Evolutionary conservation across 139 green algal species (phyloP).

Genomic region (Chlorella ohadii): DNA sequence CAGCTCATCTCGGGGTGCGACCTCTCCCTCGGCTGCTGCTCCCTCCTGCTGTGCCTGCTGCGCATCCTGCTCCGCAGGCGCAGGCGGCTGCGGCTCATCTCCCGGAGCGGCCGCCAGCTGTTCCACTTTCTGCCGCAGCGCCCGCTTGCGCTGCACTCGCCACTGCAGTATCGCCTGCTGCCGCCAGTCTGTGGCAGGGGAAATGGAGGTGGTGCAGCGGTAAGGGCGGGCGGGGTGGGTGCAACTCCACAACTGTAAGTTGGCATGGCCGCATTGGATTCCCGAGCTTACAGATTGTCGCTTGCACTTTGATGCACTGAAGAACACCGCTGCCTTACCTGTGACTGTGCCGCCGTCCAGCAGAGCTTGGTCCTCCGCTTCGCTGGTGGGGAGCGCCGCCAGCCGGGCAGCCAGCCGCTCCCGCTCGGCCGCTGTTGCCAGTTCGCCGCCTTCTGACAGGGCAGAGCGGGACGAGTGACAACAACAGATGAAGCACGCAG

Average conservation of each 20-base stretch:
- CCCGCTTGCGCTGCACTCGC: slow-evolving; percentile 2
- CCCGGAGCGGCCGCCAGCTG: background rate
- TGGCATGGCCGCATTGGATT: too few species aligned
- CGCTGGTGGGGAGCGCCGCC: background rate
- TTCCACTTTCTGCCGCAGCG: background rate
- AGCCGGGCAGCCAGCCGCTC: background rate
- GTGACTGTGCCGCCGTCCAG: background rate
- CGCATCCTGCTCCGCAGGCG: background rate
- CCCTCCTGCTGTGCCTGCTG: background rate
- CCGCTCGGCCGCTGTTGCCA: background rate
- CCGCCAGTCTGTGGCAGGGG: slow-evolving; percentile 2
- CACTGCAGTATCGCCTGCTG: background rate
- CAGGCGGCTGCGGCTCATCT: background rate
- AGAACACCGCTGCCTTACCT: background rate
- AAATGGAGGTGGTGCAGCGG: background rate
- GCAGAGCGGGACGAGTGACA: too few species aligned
- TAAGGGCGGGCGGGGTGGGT: too few species aligned
- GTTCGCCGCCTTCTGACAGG: background rate
- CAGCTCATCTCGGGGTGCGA: background rate
- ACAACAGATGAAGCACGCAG: too few species aligned
- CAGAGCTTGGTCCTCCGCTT: background rate
- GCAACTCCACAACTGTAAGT: too few species aligned
- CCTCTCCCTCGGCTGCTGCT: background rate
- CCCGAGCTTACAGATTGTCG: too few species aligned
- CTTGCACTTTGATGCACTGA: background rate